A percentile compares a stretch with the other conserved stretches of the same genome.
These are phyloP conservation scores for Paramecium sonneborni DNA, from an alignment of 73 alveolate genomes.

Conservation along the genomic window DNA sequence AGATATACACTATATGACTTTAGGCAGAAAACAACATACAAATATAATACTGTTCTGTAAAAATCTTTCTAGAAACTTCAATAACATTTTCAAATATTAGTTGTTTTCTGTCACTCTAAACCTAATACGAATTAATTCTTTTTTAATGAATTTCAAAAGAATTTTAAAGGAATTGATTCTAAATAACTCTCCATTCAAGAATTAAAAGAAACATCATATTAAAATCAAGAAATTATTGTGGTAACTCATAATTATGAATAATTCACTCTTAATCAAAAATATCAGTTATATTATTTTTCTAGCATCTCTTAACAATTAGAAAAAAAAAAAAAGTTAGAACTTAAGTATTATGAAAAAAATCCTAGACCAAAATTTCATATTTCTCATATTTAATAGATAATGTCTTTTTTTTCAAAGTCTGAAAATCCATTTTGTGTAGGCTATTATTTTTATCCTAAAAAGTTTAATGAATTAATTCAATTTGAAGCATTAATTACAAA, in stretches of 20 bases:
- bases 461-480: background rate
- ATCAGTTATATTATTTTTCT: slow-evolving; percentile 17
- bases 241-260: background rate
- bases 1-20: background rate
- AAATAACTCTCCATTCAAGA: background rate
- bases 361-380: background rate
- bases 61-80: background rate
- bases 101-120: background rate
- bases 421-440: background rate
- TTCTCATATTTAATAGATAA: background rate
- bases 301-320: background rate
- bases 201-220: background rate
- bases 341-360: background rate
- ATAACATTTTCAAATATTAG: background rate
- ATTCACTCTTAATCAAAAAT: background rate
- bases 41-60: background rate
- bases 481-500: background rate
- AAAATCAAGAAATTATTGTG: background rate
- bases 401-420: background rate
- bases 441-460: slow-evolving; percentile 43
- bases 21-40: background rate
- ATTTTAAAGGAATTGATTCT: background rate
- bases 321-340: background rate
- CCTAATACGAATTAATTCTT: background rate
- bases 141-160: background rate